These are phyloP conservation scores for Aureobasidium sp. DNA, from an alignment of 2,329 filamentous ascomycete genomes.

Conservation along the genomic window DNA sequence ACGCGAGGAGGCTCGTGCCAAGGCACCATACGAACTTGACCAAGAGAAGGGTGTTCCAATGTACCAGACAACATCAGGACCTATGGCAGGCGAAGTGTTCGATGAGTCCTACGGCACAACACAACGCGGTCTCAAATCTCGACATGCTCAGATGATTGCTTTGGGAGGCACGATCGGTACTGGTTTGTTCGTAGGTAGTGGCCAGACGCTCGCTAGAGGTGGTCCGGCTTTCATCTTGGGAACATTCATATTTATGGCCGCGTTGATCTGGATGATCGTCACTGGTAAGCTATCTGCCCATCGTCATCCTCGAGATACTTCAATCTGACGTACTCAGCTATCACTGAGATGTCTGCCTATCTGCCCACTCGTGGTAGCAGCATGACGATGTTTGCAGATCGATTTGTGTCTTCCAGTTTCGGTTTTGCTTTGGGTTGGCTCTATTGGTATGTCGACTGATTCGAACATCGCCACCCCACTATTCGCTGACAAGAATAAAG, in stretches of 20 bases:
- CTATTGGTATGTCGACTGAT: conserved; percentile 22
- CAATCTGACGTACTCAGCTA: conserved; percentile 15
- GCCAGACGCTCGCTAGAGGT: conserved; percentile 31
- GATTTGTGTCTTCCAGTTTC: conserved; percentile 38
- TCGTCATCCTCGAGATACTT: too few relatives aligned
- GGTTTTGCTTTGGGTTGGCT: conserved; percentile 43
- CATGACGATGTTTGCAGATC: conserved; percentile 43
- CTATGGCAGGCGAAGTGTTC: conserved; percentile 21
- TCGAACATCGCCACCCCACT: too few relatives aligned
- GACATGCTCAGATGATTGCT: conserved; percentile 32
- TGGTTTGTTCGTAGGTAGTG: conserved; percentile 32
- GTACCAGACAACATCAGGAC: background rate
- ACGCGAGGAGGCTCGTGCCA: background rate
- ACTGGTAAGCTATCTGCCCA: conserved; percentile 22
- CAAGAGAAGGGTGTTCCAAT: conserved; percentile 9
- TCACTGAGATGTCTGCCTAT: conserved; percentile 53
- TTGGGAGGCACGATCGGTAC: conserved; percentile 27
- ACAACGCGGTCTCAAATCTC: conserved; percentile 34
- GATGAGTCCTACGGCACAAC: conserved; percentile 30
- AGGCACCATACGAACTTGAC: background rate
- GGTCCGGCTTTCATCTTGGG: conserved; percentile 38
- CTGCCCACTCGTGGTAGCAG: conserved; percentile 48
- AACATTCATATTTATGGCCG: conserved; percentile 35
- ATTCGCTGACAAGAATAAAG: background rate
- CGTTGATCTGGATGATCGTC: conserved; percentile 40